Base-by-base conservation (phyloP, 2,329 filamentous ascomycete genomes). In the Pseudogymnoascus sp. region DNA sequence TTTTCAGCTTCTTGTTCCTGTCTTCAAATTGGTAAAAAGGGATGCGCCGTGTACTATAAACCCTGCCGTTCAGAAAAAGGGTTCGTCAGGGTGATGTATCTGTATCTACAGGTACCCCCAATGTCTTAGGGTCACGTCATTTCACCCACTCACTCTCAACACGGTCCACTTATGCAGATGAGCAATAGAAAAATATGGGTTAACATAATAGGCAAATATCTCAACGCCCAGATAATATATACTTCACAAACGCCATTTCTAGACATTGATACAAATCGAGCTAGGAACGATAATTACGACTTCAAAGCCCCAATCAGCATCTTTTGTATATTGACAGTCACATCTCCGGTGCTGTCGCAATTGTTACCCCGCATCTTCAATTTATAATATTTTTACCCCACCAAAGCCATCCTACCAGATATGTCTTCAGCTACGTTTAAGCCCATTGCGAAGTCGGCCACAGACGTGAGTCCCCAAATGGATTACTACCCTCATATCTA, bases 171-270 rank as follows among this genome's bases (percentile, higher is more conserved):
- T 54, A 54, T 33, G 41, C 47, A 54, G 47, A 54, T 54, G 47
- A 54, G 47, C 47, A 54, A 54, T 54, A 54, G 47, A 54, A 54
- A 54, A 54, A 54, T 33, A 54, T 33, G 47, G 47, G 47, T 17
- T 33, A 33, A 15, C n/a, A 4, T 31, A 50, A 33, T 54, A 54
- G 47, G 26, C 47, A 54, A 17, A 54, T 54, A 54, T 54, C 44
- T 50, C 44, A 50, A 50, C 44, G 26, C 26, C 4, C 31, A n/a
- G 47, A 33, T 11, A 54, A 54, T 54, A 13, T 33, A 54, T 33
- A 54, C 47, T 54, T 54, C 47, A 31, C n/a, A 33, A 54, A 17
- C 47, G 47, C 47, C 29, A 54, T 54, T 33, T 33, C 4, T 11
- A 54, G 29, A 17, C 6, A 54, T 33, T 54, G 5, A 54, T 54